A percentile compares a stretch with the other conserved stretches of the same genome.
These are phyloP conservation scores for Backusella psychrophila DNA, from an alignment of 192 early-diverging fungal genomes.

Conservation along the genomic window DNA sequence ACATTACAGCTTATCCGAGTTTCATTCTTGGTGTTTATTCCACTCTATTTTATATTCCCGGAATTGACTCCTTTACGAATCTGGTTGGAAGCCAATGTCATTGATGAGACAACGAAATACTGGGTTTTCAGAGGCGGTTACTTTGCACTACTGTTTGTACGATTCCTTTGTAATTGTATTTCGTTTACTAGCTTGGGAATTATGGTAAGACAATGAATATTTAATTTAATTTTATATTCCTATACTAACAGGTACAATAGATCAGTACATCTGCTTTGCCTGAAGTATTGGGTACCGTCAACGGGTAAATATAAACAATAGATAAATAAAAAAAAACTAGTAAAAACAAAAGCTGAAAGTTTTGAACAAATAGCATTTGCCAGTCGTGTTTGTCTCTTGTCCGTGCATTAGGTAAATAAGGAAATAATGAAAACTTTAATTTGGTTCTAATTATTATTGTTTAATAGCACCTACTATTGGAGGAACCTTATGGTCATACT, in stretches of 20 bases:
- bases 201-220: slow-evolving; percentile 39
- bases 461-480: slow-evolving; percentile 53
- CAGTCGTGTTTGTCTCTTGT: slow-evolving; percentile 51
- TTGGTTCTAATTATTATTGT: slow-evolving; percentile 16
- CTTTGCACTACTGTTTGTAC: slow-evolving; percentile 5
- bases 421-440: neutral
- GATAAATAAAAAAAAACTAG: neutral
- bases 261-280: slow-evolving; percentile 51
- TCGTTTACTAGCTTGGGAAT: slow-evolving; percentile 49
- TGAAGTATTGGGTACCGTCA: slow-evolving; percentile 51
- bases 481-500: slow-evolving; percentile 55
- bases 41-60: slow-evolving; percentile 43
- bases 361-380: slow-evolving; percentile 30
- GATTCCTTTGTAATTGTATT: slow-evolving; percentile 18
- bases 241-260: slow-evolving; percentile 24
- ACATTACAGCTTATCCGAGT: slow-evolving; percentile 35
- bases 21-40: slow-evolving; percentile 34
- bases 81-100: slow-evolving; percentile 16
- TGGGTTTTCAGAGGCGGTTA: slow-evolving; percentile 16
- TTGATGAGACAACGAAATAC: neutral
- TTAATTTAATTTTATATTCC: neutral
- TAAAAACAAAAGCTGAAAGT: neutral
- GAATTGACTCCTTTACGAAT: slow-evolving; percentile 21
- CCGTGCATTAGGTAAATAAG: slow-evolving; percentile 23
- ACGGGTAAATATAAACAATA: slow-evolving; percentile 32